Evolutionary conservation across 2,329 filamentous ascomycete genomes (phyloP).

Genomic region (Pezicula radicicola): DNA sequence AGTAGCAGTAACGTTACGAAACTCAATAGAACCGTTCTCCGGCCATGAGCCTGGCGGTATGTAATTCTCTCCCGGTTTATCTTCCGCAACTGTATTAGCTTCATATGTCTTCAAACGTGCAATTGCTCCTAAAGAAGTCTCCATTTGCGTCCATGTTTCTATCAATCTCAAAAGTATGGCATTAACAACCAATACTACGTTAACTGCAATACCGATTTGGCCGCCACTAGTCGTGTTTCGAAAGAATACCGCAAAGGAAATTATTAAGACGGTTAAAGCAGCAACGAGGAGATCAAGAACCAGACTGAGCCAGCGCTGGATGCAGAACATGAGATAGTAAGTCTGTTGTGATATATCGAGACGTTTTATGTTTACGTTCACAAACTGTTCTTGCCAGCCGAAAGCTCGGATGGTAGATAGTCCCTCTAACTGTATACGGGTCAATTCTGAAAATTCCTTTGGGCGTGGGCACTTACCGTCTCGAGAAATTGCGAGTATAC

Average conservation of each 20-base stretch:
- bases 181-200: constrained; percentile 16
- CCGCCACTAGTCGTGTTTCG: constrained; percentile 10
- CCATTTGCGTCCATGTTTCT: constrained; percentile 51
- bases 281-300: constrained; percentile 44
- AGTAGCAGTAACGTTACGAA: constrained; percentile 18
- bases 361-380: constrained; percentile 40
- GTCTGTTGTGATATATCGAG: constrained; percentile 53
- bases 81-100: constrained; percentile 37
- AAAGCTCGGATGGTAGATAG: constrained; percentile 54
- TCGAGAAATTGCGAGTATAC: no score
- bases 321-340: constrained; percentile 52
- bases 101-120: constrained; percentile 51
- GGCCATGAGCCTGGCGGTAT: constrained; percentile 16
- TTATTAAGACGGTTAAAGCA: constrained; percentile 18
- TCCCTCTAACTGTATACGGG: constrained; percentile 49
- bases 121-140: constrained; percentile 56
- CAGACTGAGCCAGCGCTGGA: constrained; percentile 56
- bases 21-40: constrained; percentile 11
- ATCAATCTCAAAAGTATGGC: constrained; percentile 10
- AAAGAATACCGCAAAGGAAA: constrained; percentile 14
- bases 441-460: neutral
- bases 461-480: neutral
- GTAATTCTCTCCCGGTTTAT: constrained; percentile 11
- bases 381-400: constrained; percentile 44
- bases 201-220: constrained; percentile 15